Evolutionary conservation across 306 rosid genomes (phyloP), one percentile per base, ranked within the genome.

Genomic region (Abrus pulchellus): DNA sequence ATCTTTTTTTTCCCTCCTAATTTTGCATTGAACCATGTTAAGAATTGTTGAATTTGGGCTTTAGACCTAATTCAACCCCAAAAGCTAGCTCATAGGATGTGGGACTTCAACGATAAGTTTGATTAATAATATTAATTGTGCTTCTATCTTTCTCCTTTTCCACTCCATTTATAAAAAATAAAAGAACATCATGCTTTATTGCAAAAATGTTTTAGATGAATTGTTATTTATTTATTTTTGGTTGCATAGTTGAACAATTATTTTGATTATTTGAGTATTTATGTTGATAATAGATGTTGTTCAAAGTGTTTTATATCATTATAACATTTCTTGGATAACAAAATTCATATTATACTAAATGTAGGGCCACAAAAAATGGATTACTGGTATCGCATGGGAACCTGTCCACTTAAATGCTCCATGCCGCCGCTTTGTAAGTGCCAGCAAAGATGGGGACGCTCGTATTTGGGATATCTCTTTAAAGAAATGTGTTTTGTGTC

Each of bases 371-470:
- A 95, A 95, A 82, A 92, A 93, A 86, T 95, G 95, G 93, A 93
- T 95, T 74, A 91, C 97, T 53, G 99, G 99, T 57, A 85, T 95
- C 81, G 87, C 97, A n/a, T 95, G 99, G 99, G 99, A 95, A 85
- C 99, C 98, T 4, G 79, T 86, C 82, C 99, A 95, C 86, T 83
- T 95, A 43, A 90, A 43, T 85, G 85, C 93, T 87, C 98, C 97
- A 47, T 89, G 98, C 55, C 93, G 96, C 61, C 98, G 97, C 45
- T 93, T 93, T 87, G 99, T 93, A 40, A 91, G 98, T 88, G 93
- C 99, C 80, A 90, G 98, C 87, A 93, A 93, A 85, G 99, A 93
- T 87, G 99, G 99, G 59, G 98, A 90, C 86, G 98, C 99, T 80
- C 97, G 99, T 61, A 85, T 93, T 73, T 95, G 99, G 99, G 99